A percentile compares a stretch with the other conserved stretches of the same genome.
Evolutionary conservation across 371 early-diverging fungal species (phyloP).

Genomic region (Rhizopus arrhizus): DNA sequence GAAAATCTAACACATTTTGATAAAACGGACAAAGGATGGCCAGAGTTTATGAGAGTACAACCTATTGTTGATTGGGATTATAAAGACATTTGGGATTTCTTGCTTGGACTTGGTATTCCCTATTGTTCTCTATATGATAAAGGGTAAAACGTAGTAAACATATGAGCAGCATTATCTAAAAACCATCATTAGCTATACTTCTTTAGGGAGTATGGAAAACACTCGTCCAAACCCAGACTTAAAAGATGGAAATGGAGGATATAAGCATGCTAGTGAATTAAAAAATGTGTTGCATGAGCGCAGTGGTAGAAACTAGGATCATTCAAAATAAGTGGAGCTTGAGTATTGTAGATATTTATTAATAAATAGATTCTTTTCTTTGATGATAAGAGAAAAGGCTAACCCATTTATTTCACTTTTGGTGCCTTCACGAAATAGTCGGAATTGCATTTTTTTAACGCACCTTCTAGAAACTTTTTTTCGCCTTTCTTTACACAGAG

Average conservation of each 20-base stretch:
- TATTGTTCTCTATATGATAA: slow-evolving; percentile 91
- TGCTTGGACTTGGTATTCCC: slow-evolving; percentile 68
- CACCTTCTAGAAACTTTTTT: not conserved
- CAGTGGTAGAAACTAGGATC: slow-evolving; percentile 64
- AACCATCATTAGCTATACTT: slow-evolving; percentile 74
- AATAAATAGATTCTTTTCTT: slow-evolving; percentile 1
- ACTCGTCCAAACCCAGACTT: slow-evolving; percentile 85
- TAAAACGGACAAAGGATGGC: slow-evolving; percentile 90
- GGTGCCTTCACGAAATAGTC: not conserved
- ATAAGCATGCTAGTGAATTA: slow-evolving; percentile 74
- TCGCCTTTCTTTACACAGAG: not conserved
- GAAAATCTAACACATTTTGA: slow-evolving; percentile 71
- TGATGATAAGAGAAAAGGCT: no score
- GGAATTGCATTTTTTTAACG: not conserved
- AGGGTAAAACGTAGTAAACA: slow-evolving; percentile 59
- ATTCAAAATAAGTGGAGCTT: slow-evolving; percentile 24
- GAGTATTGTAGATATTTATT: slow-evolving; percentile 2
- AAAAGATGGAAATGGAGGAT: slow-evolving; percentile 44
- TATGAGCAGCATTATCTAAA: not conserved
- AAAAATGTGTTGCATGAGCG: slow-evolving; percentile 72
- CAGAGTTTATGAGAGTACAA: slow-evolving; percentile 87
- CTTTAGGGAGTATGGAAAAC: slow-evolving; percentile 84
- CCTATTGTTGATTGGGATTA: slow-evolving; percentile 93
- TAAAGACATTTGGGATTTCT: slow-evolving; percentile 83
- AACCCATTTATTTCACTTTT: no score